Evolutionary conservation across 495 filamentous ascomycete genomes (phyloP).

Genomic region (Apiosordaria backusii): DNA sequence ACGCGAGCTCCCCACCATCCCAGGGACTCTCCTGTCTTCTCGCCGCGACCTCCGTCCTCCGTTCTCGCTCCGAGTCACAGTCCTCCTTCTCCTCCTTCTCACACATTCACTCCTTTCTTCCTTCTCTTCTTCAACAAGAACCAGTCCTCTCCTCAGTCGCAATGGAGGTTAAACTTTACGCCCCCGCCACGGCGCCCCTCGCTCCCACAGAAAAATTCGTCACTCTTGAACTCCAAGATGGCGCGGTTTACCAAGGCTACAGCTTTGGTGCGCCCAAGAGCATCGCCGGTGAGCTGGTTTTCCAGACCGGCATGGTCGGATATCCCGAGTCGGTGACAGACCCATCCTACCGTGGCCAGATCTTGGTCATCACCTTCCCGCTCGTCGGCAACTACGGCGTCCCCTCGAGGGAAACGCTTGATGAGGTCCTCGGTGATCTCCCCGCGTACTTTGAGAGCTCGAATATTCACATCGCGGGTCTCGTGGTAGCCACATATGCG

Average conservation of each 20-base stretch:
- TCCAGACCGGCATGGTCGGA: conserved; percentile 99
- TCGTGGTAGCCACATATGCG: conserved; percentile 84
- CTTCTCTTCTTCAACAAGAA: not conserved
- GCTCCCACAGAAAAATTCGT: conserved; percentile 52
- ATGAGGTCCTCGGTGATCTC: conserved; percentile 75
- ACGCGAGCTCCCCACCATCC: conserved; percentile 6
- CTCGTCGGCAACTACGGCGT: conserved; percentile 98
- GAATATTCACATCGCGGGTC: conserved; percentile 86
- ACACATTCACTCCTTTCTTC: conserved; percentile 4
- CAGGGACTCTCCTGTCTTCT: conserved; percentile 9
- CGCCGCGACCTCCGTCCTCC: conserved; percentile 4
- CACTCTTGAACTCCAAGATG: conserved; percentile 87
- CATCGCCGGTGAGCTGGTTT: conserved; percentile 92
- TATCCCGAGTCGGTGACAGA: conserved; percentile 99
- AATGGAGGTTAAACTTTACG: conserved; percentile 45
- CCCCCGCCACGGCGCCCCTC: conserved; percentile 54
- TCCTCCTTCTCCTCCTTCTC: not conserved
- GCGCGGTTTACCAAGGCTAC: conserved; percentile 80
- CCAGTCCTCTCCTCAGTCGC: conserved; percentile 16
- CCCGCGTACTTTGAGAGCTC: conserved; percentile 88
- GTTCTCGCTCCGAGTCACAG: not conserved
- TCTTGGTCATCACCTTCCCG: conserved; percentile 97
- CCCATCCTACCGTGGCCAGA: conserved; percentile 97
- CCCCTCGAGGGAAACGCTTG: conserved; percentile 75
- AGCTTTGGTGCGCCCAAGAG: conserved; percentile 93